Evolutionary conservation across 768 basidiomycete genomes (phyloP), one percentile per base, ranked within the genome.

Genomic region (Pisolithus marmoratus): DNA sequence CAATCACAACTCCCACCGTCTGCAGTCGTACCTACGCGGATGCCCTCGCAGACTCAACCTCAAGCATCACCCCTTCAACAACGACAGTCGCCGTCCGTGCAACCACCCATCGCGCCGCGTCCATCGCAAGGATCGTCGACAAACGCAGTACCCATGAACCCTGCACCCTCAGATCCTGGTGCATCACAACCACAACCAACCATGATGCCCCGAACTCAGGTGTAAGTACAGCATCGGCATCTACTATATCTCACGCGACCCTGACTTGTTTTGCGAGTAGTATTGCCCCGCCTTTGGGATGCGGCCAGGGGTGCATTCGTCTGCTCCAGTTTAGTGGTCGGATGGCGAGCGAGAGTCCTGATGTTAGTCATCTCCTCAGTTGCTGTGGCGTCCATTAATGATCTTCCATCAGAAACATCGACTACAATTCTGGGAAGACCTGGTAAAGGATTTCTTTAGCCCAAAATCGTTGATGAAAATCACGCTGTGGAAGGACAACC

Each of bases 401-500:
- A 53, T 55, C 55, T 49, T 11, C 54, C 1, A 27, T 42, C 57
- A 86, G 77, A 86, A 87, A 76, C 63, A 81, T 46, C 75, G 80
- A 58, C 69, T 87, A 43, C 72, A 77, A 14, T 86, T 78, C 72
- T 92, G 90, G 90, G 72, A 73, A 11, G 70, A 72, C 3, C 60
- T 89, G 36, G 78, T 90, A 53, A 74, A 74, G 46, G 81, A 84
- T 26, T 90, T 83, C 57, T 92, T 91, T 61, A 80, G 81, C 8
- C 76, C 81, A 2, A 80, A 80, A 53, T 85, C 87, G 20, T 67
- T 79, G 43, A 81, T 91, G 81, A 87, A 83, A 64, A 76, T 92
- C 58, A 90, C 87, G 3, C 69, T 92, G n/a, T 91, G 90, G 90
- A 88, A 88, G 63, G 89, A 90, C 65, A 90, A 87, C 59, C 80